Percentiles rank a stretch among this genome's conserved stretches.
These are phyloP conservation scores for Sonneratia caseolaris DNA, from an alignment of 345 rosid species.

Conservation along the genomic window DNA sequence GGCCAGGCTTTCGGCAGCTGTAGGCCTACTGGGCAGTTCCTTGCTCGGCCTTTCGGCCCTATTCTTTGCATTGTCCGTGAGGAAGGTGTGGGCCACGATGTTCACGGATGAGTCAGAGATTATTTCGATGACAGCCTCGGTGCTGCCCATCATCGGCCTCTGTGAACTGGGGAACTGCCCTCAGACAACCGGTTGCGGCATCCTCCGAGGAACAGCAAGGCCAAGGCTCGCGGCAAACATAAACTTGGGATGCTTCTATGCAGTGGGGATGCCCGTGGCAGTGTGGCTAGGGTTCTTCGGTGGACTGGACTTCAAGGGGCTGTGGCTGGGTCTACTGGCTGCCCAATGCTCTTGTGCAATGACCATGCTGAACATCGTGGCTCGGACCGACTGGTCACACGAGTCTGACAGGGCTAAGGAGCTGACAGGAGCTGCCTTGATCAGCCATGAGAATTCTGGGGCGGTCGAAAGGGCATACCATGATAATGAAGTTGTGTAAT, in stretches of 20 bases:
- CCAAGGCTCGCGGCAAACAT: constrained; percentile 79
- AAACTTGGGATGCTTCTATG: constrained; percentile 74
- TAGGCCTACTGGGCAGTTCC: constrained; percentile 50
- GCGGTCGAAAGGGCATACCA: neutral
- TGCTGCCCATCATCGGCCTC: constrained; percentile 68
- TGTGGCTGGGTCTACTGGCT: constrained; percentile 78
- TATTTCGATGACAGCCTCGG: constrained; percentile 47
- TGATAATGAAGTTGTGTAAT: neutral
- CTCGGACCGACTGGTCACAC: constrained; percentile 55
- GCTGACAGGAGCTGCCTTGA: constrained; percentile 15
- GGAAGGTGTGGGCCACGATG: constrained; percentile 63
- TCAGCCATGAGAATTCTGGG: neutral
- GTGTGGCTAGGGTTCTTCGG: constrained; percentile 52
- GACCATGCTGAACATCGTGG: constrained; percentile 51
- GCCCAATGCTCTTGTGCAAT: constrained; percentile 71
- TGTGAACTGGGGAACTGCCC: constrained; percentile 93
- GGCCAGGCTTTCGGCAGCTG: constrained; percentile 52
- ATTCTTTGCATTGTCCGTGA: constrained; percentile 36
- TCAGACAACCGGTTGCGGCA: constrained; percentile 78
- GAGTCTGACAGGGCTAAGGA: constrained; percentile 48
- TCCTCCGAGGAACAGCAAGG: constrained; percentile 71
- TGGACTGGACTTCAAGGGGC: constrained; percentile 58
- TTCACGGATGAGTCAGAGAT: constrained; percentile 62
- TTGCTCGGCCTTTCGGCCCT: constrained; percentile 45
- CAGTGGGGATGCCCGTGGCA: constrained; percentile 76